Evolutionary conservation across 805 yeast species (phyloP), one percentile per base, ranked within the genome.

Genomic region (Candida dajiaensis): DNA sequence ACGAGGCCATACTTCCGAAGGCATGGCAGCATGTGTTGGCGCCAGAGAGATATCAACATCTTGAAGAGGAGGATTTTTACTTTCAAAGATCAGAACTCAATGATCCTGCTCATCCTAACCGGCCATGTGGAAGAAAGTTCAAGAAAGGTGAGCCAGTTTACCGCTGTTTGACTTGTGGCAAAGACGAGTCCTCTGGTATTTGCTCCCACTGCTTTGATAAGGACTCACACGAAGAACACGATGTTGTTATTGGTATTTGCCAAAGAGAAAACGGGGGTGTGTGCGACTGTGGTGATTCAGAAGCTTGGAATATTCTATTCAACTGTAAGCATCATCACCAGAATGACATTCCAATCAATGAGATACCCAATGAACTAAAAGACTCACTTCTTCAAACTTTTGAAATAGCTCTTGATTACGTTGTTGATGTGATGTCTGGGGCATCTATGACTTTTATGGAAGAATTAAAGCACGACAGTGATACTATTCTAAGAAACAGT

Each of bases 251-350:
- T 16, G 71, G 78, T 36, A 78, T 85, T 7, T 77, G 83, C 47
- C 78, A 77, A 38, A 70, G 86, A 44, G 85, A 79, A 50, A 84
- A 73, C 49, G 78, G 78, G 47, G 87, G 90, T 12, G 54, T 59
- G 4, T 61, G 64, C 35, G 96, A 88, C 58, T 88, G 96, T 63
- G 96, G 96, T 4, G 96, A 89, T 57, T 78, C 81, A 0, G 95
- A 86, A 58, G 95, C 95, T 0, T 89, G 95, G 89, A 74, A 70
- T 5, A 63, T 63, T 15, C 64, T 71, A 1, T 67, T 80, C 38
- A 57, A 67, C 13, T 88, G 96, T 61, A 69, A 70, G 18, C 59
- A 72, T 41, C 65, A 63, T 36, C 49, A 53, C 12, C 50, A 52
- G 7, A 57, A 54, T 13, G 64, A 58, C 13, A 60, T 59, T 4